A percentile compares a stretch with the other conserved stretches of the same genome.
Evolutionary conservation across 805 yeast genomes (phyloP).

Genomic region (Zygotorulaspora danielsina): DNA sequence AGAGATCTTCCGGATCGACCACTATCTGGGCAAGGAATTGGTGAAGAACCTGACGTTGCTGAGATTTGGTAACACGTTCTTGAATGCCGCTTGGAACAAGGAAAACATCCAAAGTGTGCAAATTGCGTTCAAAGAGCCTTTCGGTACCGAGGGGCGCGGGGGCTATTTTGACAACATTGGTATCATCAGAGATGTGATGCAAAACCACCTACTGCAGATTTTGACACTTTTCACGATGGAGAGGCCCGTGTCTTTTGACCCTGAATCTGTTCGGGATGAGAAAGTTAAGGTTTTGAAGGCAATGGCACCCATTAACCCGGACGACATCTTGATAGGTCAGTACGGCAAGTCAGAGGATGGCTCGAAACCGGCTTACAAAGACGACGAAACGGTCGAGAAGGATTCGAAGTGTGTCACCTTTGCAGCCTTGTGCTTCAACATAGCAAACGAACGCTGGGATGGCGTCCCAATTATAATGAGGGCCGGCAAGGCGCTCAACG

Average conservation of each 20-base stretch:
- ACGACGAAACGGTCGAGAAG: slow-evolving; percentile 82
- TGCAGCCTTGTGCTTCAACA: slow-evolving; percentile 76
- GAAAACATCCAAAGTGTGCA: slow-evolving; percentile 75
- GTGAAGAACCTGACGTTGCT: slow-evolving; percentile 87
- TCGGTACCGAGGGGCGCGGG: slow-evolving; percentile 98
- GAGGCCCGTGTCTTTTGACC: slow-evolving; percentile 83
- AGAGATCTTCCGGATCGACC: slow-evolving; percentile 93
- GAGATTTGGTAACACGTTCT: slow-evolving; percentile 85
- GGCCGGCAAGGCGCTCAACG: slow-evolving; percentile 97
- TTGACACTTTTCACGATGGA: slow-evolving; percentile 92
- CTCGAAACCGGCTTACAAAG: slow-evolving; percentile 81
- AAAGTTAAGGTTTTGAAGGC: slow-evolving; percentile 90
- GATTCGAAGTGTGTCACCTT: slow-evolving; percentile 86
- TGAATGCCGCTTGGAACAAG: slow-evolving; percentile 86
- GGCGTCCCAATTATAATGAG: slow-evolving; percentile 95
- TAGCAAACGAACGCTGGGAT: slow-evolving; percentile 94
- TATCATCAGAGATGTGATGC: slow-evolving; percentile 96
- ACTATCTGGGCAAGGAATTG: slow-evolving; percentile 96
- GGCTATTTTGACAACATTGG: slow-evolving; percentile 96
- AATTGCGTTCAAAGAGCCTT: slow-evolving; percentile 93
- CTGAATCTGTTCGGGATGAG: slow-evolving; percentile 93
- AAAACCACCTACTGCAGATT: slow-evolving; percentile 92
- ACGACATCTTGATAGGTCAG: slow-evolving; percentile 81
- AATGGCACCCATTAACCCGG: slow-evolving; percentile 58
- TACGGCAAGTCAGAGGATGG: slow-evolving; percentile 84